These are phyloP conservation scores for Hypoxylon sp. DNA, from an alignment of 2,329 filamentous ascomycete species.

Conservation along the genomic window DNA sequence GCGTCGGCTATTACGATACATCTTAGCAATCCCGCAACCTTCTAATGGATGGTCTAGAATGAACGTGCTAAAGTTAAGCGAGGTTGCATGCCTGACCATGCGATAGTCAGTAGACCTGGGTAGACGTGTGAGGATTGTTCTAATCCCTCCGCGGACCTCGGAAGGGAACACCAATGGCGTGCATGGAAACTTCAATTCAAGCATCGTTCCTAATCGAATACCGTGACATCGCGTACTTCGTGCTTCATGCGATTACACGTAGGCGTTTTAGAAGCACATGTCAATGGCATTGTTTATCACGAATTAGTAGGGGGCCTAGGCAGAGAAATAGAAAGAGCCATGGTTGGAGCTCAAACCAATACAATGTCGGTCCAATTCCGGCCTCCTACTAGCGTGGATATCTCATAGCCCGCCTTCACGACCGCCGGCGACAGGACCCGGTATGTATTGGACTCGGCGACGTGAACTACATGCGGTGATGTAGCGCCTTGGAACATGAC, in stretches of 20 bases:
- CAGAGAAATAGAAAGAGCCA: background rate
- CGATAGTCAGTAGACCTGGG: background rate
- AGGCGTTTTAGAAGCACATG: background rate
- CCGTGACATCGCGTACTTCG: no score
- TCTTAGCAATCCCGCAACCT: background rate
- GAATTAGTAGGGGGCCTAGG: no score
- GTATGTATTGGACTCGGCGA: background rate
- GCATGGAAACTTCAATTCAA: background rate
- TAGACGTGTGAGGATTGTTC: background rate
- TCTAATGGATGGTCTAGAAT: background rate
- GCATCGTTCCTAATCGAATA: no score
- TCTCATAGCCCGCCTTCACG: background rate
- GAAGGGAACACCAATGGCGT: background rate
- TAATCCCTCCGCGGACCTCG: background rate
- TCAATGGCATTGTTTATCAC: background rate
- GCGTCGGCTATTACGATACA: background rate
- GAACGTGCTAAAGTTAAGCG: background rate
- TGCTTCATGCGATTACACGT: background rate
- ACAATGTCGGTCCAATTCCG: background rate
- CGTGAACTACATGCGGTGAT: background rate
- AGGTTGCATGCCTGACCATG: background rate
- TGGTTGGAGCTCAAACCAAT: background rate
- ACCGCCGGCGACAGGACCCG: background rate
- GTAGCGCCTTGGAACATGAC: background rate
- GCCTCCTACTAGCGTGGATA: background rate